phyloP scores from a whole-genome alignment of 495 filamentous ascomycete genomes.

The Pseudevernia furfuracea region DNA sequence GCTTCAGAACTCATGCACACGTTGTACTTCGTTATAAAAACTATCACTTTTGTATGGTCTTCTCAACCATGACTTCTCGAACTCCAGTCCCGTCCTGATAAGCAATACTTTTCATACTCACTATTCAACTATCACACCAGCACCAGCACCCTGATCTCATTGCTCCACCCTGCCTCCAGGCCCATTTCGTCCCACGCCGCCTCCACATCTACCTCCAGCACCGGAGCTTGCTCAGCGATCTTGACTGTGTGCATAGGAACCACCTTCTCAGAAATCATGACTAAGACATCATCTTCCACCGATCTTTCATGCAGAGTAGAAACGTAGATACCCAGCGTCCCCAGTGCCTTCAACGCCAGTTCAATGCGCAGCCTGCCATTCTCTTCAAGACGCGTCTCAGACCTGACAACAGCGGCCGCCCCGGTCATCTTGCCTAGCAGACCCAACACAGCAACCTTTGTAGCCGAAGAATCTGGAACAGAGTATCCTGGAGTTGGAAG shows the following conservation, averaged over 20 bases:
- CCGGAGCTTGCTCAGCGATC: conserved; percentile 37
- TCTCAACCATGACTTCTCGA: no score
- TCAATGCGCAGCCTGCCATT: conserved; percentile 56
- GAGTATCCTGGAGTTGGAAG: conserved; percentile 10
- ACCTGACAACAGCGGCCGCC: conserved; percentile 61
- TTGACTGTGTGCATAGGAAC: conserved; percentile 58
- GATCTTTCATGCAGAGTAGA: conserved; percentile 53
- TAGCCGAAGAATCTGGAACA: not conserved
- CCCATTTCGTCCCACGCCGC: conserved; percentile 71
- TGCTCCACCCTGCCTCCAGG: conserved; percentile 68
- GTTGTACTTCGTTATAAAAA: no score
- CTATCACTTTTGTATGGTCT: no score
- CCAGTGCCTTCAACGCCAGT: conserved; percentile 70
- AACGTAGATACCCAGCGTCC: conserved; percentile 64
- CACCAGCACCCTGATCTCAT: conserved; percentile 70
- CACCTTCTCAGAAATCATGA: conserved; percentile 61
- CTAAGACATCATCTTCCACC: conserved; percentile 63
- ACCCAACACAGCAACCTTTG: conserved; percentile 62
- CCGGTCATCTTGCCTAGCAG: conserved; percentile 87
- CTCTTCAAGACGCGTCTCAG: conserved; percentile 46
- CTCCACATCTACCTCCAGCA: conserved; percentile 72
- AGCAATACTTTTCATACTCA: not conserved
- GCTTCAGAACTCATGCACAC: no score
- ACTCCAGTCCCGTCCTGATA: no score
- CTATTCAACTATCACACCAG: conserved; percentile 33